Base-by-base conservation (phyloP, 495 filamentous ascomycete species). In the Neurospora pannonica region DNA sequence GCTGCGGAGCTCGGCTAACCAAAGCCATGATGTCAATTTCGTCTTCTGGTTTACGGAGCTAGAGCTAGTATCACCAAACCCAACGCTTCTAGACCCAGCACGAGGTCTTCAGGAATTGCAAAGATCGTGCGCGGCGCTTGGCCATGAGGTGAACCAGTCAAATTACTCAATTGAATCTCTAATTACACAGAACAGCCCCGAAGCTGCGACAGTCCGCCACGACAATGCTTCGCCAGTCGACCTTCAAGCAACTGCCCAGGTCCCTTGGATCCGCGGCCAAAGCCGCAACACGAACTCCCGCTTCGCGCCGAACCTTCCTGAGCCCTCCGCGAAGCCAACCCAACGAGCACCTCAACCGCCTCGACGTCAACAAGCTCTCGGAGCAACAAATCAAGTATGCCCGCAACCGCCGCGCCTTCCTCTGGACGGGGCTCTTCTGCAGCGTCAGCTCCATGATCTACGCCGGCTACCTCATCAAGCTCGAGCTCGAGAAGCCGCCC, bases 391-490 rank as follows among this genome's bases (percentile, higher is more conserved):
- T 81, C 9, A 81, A 86, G 4, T 86, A 88, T 76, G 78, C 86
- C 71, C 82, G 83, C 38, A 82, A 85, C 38, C 82, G 85, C 5
- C 84, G 80, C 34, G 80, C 80, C 21, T 86, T 89, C 74, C 83
- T 88, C 9, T 78, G 81, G 38, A 81, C 81, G 24, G 88, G 89
- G 11, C 78, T 81, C 24, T 74, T 87, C 31, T 77, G 87, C 76
- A 81, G 88, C 71, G 79, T 86, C 72, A 69, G 87, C 76, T 80
- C 88, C 73, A 78, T 90, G 80, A 78, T 83, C 75, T 85, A 85
- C 74, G 82, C 81, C 0, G 80, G 81, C 7, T 83, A 87, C 73
- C 78, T 81, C 28, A 79, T 88, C 42, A 78, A 83, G 72, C 74
- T 79, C 19, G 79, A 77, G 71, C 70, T 85, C 37, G 37, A 48